Base-by-base conservation (phyloP, 495 filamentous ascomycete genomes). In the Extremus antarcticus region DNA sequence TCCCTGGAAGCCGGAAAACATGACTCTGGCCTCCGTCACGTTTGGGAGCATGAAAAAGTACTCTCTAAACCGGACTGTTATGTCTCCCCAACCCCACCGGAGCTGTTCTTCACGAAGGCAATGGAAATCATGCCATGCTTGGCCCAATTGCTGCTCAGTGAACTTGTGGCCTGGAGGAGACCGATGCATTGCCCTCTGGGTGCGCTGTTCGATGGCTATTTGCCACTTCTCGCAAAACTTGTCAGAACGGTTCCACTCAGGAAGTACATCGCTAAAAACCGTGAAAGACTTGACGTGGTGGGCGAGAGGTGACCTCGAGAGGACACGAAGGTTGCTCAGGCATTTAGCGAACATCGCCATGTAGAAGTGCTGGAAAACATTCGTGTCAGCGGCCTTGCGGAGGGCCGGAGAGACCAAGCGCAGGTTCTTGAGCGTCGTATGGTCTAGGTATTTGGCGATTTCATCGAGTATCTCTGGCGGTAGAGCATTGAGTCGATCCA, bases 281-380 rank as follows among this genome's bases (percentile, higher is more conserved):
- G 48, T 57, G 48, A 57, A 43, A 2, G 7, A 32, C 22, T 43
- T 41, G 3, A 57, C 35, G 38, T 51, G 38, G 22, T 51, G 51
- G 15, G 47, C 35, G 2, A 57, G 11, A 16, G 47, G 47, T 2
- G 47, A 23, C 21, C 43, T 32, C 2, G 39, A 45, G 1, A 57
- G 16, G 11, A 9, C 8, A 7, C 16, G 3, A 4, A 57, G 39
- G 15, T 32, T 51, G 16, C 20, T n/a, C 21, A 57, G 22, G 8
- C 20, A 15, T 10, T 32, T 7, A 13, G 24, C n/a, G 38, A 57
- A 51, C 16, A 16, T 17, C 3, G 17, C 54, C 19, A 57, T 22
- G 38, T 57, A 39, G 25, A 57, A 35, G 16, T 45, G 47, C 35
- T 51, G n/a, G 54, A 51, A 57, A 48, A 57, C 19, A 13, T 20